A percentile compares a stretch with the other conserved stretches of the same genome.
These are phyloP conservation scores for Boletus rubropictus DNA, from an alignment of 768 basidiomycete genomes.

Conservation along the genomic window DNA sequence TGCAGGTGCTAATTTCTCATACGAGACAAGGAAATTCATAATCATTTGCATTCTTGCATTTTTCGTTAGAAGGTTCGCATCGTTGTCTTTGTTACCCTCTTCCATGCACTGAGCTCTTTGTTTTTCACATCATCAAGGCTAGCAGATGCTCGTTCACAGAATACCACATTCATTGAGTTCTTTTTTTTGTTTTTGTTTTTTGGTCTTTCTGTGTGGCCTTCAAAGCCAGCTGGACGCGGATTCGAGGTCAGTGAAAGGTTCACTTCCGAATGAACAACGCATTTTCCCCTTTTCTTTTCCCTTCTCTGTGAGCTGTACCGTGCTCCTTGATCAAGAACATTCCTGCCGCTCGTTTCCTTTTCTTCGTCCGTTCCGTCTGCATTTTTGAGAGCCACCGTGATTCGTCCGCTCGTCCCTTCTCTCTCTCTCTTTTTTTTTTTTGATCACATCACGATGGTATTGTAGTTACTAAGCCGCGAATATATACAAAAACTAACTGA, in stretches of 20 bases:
- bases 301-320: background rate
- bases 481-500: background rate
- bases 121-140: background rate
- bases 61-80: slow-evolving; percentile 1
- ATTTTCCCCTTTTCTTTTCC: background rate
- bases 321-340: background rate
- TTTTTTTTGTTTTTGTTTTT: background rate
- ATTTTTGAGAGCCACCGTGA: background rate
- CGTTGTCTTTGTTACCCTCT: background rate
- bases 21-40: slow-evolving; percentile 16
- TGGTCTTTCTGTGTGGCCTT: background rate
- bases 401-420: background rate
- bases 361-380: background rate
- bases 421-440: no score
- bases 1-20: slow-evolving; percentile 22
- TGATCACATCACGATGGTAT: no score
- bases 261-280: background rate
- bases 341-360: background rate
- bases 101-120: background rate
- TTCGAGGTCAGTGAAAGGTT: background rate
- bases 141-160: slow-evolving; percentile 2
- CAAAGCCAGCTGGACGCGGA: background rate
- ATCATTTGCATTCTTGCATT: slow-evolving; percentile 9
- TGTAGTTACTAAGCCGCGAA: background rate
- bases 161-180: slow-evolving; percentile 20